These are phyloP conservation scores for Pseudonitzschia multistriata DNA, from an alignment of 108 stramenopile species.

Conservation along the genomic window DNA sequence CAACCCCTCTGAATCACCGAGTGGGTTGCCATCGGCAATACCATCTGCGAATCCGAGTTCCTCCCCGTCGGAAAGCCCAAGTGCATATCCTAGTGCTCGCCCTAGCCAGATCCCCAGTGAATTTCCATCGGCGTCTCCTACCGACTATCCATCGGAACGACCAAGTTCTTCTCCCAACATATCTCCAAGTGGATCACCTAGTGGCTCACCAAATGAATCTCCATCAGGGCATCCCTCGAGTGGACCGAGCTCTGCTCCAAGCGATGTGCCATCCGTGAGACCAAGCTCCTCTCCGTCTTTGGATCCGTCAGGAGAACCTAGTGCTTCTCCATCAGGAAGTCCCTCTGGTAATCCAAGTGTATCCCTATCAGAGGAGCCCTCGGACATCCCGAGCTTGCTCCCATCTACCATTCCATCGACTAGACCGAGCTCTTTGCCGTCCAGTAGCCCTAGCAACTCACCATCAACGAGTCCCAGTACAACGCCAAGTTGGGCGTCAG, in stretches of 20 bases:
- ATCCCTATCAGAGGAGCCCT: conserved; percentile 1
- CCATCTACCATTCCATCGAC: not conserved
- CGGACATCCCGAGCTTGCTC: not conserved
- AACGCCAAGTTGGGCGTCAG: too few species aligned
- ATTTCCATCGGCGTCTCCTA: too few species aligned
- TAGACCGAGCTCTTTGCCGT: too few species aligned
- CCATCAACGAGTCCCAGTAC: too few species aligned
- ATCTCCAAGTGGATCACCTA: not conserved
- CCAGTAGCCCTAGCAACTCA: too few species aligned
- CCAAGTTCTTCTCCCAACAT: too few species aligned
- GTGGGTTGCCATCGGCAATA: not conserved
- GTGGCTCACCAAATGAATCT: not conserved
- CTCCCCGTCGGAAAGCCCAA: too few species aligned
- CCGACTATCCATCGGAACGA: too few species aligned
- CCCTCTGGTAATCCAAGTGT: conserved; percentile 9
- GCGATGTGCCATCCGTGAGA: not conserved
- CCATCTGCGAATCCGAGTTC: too few species aligned
- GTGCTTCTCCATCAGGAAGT: conserved; percentile 2
- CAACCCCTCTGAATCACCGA: not conserved
- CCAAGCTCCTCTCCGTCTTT: not conserved
- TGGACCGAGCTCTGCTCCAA: not conserved
- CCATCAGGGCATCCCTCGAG: not conserved
- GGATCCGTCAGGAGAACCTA: conserved; percentile 9
- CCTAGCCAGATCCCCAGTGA: too few species aligned
- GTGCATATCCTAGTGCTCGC: too few species aligned